Percentiles rank a stretch among this genome's conserved stretches.
These are phyloP conservation scores for Actinidia polygama DNA, from an alignment of 179 eudicot genomes.

Conservation along the genomic window DNA sequence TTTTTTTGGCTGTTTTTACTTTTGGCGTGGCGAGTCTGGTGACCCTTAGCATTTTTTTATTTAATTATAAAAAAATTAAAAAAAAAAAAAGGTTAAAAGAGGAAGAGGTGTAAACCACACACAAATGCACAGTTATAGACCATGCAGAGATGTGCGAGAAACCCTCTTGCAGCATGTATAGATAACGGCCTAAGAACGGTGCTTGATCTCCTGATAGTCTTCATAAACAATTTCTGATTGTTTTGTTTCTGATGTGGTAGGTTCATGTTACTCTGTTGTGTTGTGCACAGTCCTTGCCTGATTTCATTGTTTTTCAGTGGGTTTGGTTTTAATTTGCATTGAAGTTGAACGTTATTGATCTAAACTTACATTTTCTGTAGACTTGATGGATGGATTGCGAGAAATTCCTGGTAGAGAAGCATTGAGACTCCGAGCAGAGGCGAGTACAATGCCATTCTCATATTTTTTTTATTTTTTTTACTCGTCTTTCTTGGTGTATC, in stretches of 20 bases:
- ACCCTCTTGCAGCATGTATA: background rate
- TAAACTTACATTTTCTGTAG: constrained; percentile 31
- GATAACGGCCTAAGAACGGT: background rate
- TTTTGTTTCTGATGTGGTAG: background rate
- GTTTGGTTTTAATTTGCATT: constrained; percentile 5
- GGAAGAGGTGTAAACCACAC: background rate
- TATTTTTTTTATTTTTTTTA: background rate
- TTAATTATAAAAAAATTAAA: background rate
- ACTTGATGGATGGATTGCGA: constrained; percentile 76
- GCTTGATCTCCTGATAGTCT: background rate
- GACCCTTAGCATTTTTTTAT: background rate
- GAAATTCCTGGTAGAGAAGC: constrained; percentile 88
- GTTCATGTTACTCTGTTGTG: background rate
- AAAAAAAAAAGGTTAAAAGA: background rate
- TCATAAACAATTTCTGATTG: background rate
- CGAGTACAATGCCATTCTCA: constrained; percentile 28
- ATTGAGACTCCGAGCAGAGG: constrained; percentile 81
- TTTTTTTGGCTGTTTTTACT: background rate
- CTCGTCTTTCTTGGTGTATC: background rate
- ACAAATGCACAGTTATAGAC: background rate
- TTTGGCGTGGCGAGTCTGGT: background rate
- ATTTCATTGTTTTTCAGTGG: background rate
- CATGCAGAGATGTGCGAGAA: background rate
- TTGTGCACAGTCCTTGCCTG: background rate
- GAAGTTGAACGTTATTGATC: background rate